Evolutionary conservation across 1,284 basidiomycete species (phyloP), one percentile per base, ranked within the genome.

Genomic region (Rhizoctonia solani): DNA sequence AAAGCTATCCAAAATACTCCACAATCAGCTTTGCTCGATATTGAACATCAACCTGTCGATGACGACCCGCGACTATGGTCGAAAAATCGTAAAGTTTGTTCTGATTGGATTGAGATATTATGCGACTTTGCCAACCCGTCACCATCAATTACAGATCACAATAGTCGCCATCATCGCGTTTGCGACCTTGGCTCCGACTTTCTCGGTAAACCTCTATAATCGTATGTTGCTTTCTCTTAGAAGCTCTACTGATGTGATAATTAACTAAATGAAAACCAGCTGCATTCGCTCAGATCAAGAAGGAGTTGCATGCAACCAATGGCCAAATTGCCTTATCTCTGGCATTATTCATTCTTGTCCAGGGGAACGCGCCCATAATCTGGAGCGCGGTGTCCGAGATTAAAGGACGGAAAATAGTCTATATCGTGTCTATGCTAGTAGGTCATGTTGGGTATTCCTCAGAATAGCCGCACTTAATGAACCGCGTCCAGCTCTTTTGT

Each of bases 1-100:
- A 47, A 61, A n/a, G 27, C 58, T 23, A 47, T 34, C 23, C 41
- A 44, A 47, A 16, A 68, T n/a, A 50, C 41, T 3, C 46, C 58
- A 5, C 66, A 37, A 21, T 19, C 52, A n/a, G 58, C 37, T 2
- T 47, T 46, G 32, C 50, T 80, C 14, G 87, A 89, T 74, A 88
- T 89, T 66, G 87, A 89, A 72, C 86, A 88, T 74, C 79, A 81
- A 30, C 79, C 81, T 13, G 91, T 94, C 2, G 76, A 81, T 8
- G 84, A 95, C 73, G 92, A 95, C 77, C 93, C 93, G 8, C 80
- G 90, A 50, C 74, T 81, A 70, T 95, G 93, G 93, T 84, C 84
- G 1, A 68, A 73, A 16, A 69, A 78, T 50, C 85, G 87, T 73
- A 95, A 95, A 82, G 87, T 84, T 54, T 23, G 71, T 70, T 16